Evolutionary conservation across 192 early-diverging fungal genomes (phyloP), one percentile per base, ranked within the genome.

Genomic region (Chytriomyces sp.): DNA sequence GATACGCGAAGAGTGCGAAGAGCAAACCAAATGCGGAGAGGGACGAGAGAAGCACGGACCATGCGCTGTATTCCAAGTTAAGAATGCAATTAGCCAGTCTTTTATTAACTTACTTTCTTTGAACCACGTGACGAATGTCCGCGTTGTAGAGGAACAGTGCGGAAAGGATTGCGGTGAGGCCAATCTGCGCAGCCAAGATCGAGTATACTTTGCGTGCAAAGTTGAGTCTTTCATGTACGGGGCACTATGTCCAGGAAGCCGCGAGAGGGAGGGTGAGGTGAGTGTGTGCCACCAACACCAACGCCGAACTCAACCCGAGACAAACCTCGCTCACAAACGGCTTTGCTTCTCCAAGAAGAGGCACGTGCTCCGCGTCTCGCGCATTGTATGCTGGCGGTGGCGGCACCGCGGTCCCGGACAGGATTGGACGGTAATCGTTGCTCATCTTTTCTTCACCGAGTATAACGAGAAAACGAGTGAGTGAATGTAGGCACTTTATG

Each of bases 121-220:
- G 81, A 34, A 90, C 83, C 73, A 85, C 90, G 30, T 75, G 56
- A 71, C 78, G 82, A 37, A 79, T 78, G 31, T 75, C 70, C 41
- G 66, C 68, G 41, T 85, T 82, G 61, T 85, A 83, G 75, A 91
- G 86, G 64, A 90, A 81, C 34, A 88, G 62, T 6, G 75, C 80
- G 12, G 84, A 84, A 44, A 89, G 77, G 17, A 80, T 70, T 31
- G 85, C 81, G 4, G 89, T 89, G 12, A 79, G 76, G 5, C 86
- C 74, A 17, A 92, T 63, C 77, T 92, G 91, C 8, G 79, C 78
- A 6, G 84, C 80, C 3, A 92, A 80, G 38, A 92, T 90, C 26
- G 63, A 40, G 39, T 74, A 74, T 5, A 74, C 73, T 56, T 74
- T 74, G 25, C 73, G 49, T 8, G 67, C 36, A 26, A 74, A 74